Evolutionary conservation across 2,329 filamentous ascomycete genomes (phyloP), one percentile per base, ranked within the genome.

Genomic region (Ophiocordyceps sinensis): DNA sequence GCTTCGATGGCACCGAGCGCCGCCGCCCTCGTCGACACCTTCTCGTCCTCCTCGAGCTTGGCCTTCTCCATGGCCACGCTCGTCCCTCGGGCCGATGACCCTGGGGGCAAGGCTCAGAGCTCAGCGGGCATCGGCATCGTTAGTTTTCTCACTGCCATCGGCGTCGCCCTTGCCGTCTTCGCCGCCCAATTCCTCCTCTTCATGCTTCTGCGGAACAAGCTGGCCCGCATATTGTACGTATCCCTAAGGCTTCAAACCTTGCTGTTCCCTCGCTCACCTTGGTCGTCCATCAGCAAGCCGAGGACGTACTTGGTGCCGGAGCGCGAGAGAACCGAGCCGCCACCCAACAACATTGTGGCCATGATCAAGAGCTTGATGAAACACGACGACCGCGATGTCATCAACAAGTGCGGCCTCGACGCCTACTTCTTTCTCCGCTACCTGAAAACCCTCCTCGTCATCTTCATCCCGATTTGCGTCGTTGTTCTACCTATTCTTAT

Each of bases 401-500:
- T 98, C 52, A 82, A 89, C 41, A 94, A 95, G 61, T 95, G 89
- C 51, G 91, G 91, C 15, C 74, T 98, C 10, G 91, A 98, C 57
- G 87, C 89, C 53, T 98, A 94, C 64, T 94, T 96, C 67, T 98
- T 98, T 60, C 71, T 98, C 1, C 83, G 93, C 46, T 98, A 94
- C 54, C 73, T 77, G 13, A 74, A 74, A 48, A 73, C 55, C 59
- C 75, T 96, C 5, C 73, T 96, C 36, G 79, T 94, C 56, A 94
- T 98, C 46, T 96, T 98, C 57, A 65, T 94, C 32, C 87, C 91
- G 1, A 77, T 94, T 43, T 78, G 83, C 12, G 50, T 76, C 23
- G 55, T 95, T 39, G 79, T 94, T 26, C 68, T 95, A 41, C 91
- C 91, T 0, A 82, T 95, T 21, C 66, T 98, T 36, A 65, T 96